Evolutionary conservation across 164 flowering plant genomes (phyloP).

Genomic region (Chimonanthus salicifolius): DNA sequence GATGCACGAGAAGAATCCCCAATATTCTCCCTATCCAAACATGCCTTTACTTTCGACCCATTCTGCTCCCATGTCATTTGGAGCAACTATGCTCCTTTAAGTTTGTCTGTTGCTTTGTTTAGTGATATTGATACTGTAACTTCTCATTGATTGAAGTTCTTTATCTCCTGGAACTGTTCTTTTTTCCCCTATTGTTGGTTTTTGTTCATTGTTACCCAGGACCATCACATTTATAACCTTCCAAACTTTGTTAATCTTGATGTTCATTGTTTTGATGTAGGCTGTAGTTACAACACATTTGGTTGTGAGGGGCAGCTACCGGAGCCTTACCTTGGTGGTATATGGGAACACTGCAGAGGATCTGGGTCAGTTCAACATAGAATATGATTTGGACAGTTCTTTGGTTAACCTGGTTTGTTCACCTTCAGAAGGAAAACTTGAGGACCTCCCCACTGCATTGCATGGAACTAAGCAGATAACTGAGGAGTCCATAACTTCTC

Average conservation of each 20-base stretch:
- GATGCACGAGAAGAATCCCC: too few species aligned
- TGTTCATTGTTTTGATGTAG: slow-evolving; percentile 34
- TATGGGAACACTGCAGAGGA: slow-evolving; percentile 98
- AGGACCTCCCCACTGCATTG: slow-evolving; percentile 82
- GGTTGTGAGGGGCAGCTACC: slow-evolving; percentile 94
- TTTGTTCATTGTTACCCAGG: neutral
- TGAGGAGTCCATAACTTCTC: slow-evolving; percentile 49
- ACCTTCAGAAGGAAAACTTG: slow-evolving; percentile 69
- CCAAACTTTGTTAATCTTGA: neutral
- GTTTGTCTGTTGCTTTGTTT: neutral
- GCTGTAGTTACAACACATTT: slow-evolving; percentile 92
- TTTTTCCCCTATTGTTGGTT: neutral
- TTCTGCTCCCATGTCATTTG: too few species aligned
- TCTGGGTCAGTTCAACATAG: slow-evolving; percentile 92
- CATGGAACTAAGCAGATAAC: slow-evolving; percentile 35
- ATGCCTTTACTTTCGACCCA: too few species aligned
- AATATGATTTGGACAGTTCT: slow-evolving; percentile 81
- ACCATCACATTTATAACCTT: neutral
- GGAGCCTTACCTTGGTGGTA: slow-evolving; percentile 86
- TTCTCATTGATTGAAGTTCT: neutral
- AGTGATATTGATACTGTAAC: neutral
- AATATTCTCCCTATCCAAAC: too few species aligned
- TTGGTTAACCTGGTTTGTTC: slow-evolving; percentile 62
- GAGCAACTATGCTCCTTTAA: neutral
- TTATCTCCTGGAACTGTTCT: neutral